Conservation (phyloP, 169 alveolate species). For the Plasmodium inui region DNA sequence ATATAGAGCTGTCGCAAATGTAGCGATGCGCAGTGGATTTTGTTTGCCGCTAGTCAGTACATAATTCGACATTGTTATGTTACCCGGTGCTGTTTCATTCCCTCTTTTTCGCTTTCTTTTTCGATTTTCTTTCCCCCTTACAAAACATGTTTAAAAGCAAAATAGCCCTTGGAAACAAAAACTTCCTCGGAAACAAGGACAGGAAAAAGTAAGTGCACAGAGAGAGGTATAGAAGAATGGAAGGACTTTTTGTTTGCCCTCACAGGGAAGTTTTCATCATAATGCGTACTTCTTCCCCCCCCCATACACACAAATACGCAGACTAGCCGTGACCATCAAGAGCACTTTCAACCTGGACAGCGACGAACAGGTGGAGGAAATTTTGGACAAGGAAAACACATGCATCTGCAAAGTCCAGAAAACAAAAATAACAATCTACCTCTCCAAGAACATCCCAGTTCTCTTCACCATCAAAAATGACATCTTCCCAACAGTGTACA, state of each 20-base stretch:
- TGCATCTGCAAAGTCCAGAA: constrained; percentile 55
- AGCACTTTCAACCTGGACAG: constrained; percentile 38
- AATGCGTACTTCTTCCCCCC: neutral
- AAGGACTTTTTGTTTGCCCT: neutral
- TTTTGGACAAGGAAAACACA: constrained; percentile 49
- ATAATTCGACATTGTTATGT: neutral
- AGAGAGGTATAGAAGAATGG: neutral
- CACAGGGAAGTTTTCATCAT: neutral
- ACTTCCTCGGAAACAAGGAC: constrained; percentile 69
- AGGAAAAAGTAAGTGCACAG: constrained; percentile 48
- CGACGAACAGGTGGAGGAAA: constrained; percentile 52
- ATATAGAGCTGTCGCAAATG: neutral
- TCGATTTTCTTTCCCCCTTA: neutral
- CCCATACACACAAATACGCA: neutral
- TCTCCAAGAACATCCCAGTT: constrained; percentile 63
- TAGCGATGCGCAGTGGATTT: neutral
- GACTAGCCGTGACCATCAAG: constrained; percentile 29
- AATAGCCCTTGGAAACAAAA: constrained; percentile 32
- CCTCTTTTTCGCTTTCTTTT: neutral
- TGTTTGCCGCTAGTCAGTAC: neutral
- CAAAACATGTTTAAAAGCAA: constrained; percentile 48
- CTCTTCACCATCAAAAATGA: constrained; percentile 13
- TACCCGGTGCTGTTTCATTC: neutral
- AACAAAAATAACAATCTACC: constrained; percentile 31
- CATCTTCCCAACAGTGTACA: constrained; percentile 70